phyloP scores from a whole-genome alignment of 1,284 basidiomycete genomes.

The Boletellus sp. region DNA sequence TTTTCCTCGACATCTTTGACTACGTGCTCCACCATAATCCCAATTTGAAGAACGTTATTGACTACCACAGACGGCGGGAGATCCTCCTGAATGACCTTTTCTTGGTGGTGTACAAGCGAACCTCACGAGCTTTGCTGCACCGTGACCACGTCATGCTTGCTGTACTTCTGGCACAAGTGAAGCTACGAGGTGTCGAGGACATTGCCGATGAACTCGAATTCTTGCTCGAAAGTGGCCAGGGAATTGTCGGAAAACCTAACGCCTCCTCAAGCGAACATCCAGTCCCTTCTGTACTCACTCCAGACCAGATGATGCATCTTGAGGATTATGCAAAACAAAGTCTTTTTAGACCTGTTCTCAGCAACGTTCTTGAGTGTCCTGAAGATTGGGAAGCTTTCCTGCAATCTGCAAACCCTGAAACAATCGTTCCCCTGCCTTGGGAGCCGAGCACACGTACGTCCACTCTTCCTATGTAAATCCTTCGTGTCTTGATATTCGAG shows the following conservation, averaged over 20 bases:
- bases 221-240: constrained; percentile 83
- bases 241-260: constrained; percentile 44
- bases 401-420: constrained; percentile 69
- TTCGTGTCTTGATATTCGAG: constrained; percentile 16
- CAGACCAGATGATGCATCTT: constrained; percentile 70
- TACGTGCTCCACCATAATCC: constrained; percentile 91
- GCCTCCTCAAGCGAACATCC: constrained; percentile 36
- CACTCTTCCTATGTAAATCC: background rate
- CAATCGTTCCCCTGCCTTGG: constrained; percentile 75
- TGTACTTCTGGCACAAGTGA: constrained; percentile 87
- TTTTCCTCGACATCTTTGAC: constrained; percentile 99
- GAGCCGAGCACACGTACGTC: constrained; percentile 62
- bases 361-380: constrained; percentile 62
- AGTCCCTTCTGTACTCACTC: constrained; percentile 47
- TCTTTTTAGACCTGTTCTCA: constrained; percentile 76
- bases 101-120: constrained; percentile 84
- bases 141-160: constrained; percentile 91
- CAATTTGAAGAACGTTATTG: constrained; percentile 76
- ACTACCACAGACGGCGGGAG: constrained; percentile 71
- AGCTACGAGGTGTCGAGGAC: constrained; percentile 75
- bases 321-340: constrained; percentile 65
- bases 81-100: constrained; percentile 92
- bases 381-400: constrained; percentile 80
- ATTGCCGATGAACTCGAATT: constrained; percentile 87
- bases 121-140: constrained; percentile 88